Base-by-base conservation (phyloP, 1,284 basidiomycete species). In the Trametes pubescens region DNA sequence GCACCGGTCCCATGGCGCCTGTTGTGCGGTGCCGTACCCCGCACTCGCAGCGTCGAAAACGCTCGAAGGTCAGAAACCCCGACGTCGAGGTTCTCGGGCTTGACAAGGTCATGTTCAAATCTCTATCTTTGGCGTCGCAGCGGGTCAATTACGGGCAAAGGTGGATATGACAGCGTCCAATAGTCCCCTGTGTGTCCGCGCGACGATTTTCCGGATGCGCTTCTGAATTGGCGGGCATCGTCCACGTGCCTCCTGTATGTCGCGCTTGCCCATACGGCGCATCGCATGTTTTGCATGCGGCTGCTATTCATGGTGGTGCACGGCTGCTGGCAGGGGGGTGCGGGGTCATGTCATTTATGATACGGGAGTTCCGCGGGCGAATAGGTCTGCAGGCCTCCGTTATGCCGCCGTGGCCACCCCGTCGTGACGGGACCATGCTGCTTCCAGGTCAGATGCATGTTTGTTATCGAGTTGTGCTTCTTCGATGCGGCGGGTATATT, bases 141-240 rank as follows among this genome's bases (percentile, higher is more conserved):
- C 60, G 60, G 60, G 53, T 34, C 48, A 61, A 61, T 51, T 37
- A 37, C 60, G 60, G 60, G 48, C n/a, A 40, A 61, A 40, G 52
- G n/a, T 22, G 52, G 47, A 54, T 35, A 51, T 49, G 48, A 26
- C 13, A 10, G 21, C 53, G 21, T 10, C 46, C 22, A 54, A 40
- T 21, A 14, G 21, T 38, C 18, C 22, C 52, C 8, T 35, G 29
- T 32, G 5, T 47, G 6, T 34, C 47, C 38, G 40, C 22, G 53
- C 60, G 47, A 56, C 29, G 37, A 51, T 61, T 61, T 35, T 54
- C 53, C 60, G 53, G 53, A 56, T 16, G 10, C 8, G n/a, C 53
- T 55, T 61, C 52, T 32, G 10, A 49, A 51, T 35, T 51, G 35
- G 38, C 14, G 29, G 9, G 24, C 38, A 26, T 56, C 47, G 53